Base-by-base conservation (phyloP, 73 alveolate genomes). In the Paramecium primaurelia region DNA sequence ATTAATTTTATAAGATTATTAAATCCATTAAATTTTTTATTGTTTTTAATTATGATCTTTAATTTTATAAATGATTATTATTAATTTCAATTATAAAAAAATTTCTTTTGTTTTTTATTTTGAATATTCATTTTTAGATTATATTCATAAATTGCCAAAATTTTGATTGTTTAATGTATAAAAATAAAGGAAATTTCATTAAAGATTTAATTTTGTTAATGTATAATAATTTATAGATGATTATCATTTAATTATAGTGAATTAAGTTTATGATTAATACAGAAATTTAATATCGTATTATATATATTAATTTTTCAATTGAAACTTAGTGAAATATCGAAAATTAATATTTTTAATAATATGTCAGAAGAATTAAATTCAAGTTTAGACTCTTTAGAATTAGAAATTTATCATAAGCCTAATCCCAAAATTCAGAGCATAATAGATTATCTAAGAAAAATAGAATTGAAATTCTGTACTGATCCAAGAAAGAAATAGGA, bases 341-440 rank as follows among this genome's bases (percentile, higher is more conserved):
- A 54, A 54, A 54, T 54, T 54, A 54, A 54, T 54, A 54, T 54
- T 54, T 54, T 54, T 54, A 54, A 54, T 54, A 54, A 54, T 54
- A 64, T 64, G 84, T 14, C 42, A 64, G 84, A 73, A 73, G 87
- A 73, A 37, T 40, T 73, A 12, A 40, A 73, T 38, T 73, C 87
- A 73, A 73, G 87, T 38, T 38, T 73, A 22, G 87, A 73, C 40
- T 73, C 87, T 8, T 73, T 73, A 34, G 87, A 73, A 73, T 38
- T 73, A 36, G 87, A 73, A 40, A 34, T 73, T 36, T 73, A 73
- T 44, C 87, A 73, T 73, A 12, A 20, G 40, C 87, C 87, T n/a
- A 73, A 73, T 73, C 59, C 58, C 2, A 34, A 73, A 7, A 73
- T 73, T 38, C 47, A 73, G 11, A n/a, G 64, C 10, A 73, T 73